Evolutionary conservation across 2,329 filamentous ascomycete species (phyloP).

Genomic region (Sporothrix protearum): DNA sequence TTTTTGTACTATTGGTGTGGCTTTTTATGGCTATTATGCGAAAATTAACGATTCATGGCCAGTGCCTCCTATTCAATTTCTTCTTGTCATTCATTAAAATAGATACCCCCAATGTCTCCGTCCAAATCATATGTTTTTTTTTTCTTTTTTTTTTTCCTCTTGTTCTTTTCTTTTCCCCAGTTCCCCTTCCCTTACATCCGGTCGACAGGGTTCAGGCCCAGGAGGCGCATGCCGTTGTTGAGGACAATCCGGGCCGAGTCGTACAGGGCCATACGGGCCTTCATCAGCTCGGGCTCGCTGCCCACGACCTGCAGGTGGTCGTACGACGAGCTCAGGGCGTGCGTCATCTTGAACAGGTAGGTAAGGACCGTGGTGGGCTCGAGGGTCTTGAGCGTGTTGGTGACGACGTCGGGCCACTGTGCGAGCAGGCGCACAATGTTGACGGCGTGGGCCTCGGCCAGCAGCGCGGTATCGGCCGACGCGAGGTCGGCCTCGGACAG

Average conservation of each 20-base stretch:
- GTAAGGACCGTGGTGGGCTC: constrained; percentile 56
- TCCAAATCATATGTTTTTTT: background rate
- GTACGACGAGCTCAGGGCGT: constrained; percentile 74
- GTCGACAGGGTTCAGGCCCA: constrained; percentile 76
- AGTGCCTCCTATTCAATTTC: background rate
- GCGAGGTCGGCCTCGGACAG: constrained; percentile 56
- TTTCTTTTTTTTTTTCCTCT: background rate
- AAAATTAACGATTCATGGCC: background rate
- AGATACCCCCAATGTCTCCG: background rate
- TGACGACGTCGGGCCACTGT: constrained; percentile 80
- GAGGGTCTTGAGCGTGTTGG: constrained; percentile 79
- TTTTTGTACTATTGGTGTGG: constrained; percentile 1
- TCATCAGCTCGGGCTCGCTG: constrained; percentile 67
- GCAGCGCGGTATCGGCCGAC: constrained; percentile 62
- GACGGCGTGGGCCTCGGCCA: constrained; percentile 67
- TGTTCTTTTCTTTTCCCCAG: background rate
- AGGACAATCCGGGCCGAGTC: constrained; percentile 71
- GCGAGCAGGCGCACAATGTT: constrained; percentile 72
- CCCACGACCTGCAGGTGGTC: constrained; percentile 80
- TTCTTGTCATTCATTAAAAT: background rate
- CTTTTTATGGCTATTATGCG: too few species aligned
- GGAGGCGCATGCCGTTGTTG: constrained; percentile 75
- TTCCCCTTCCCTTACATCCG: constrained; percentile 37
- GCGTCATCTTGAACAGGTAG: constrained; percentile 84
- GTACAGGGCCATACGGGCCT: constrained; percentile 73